phyloP scores from a whole-genome alignment of 1,139 yeast genomes.

The Taphrina populina region DNA sequence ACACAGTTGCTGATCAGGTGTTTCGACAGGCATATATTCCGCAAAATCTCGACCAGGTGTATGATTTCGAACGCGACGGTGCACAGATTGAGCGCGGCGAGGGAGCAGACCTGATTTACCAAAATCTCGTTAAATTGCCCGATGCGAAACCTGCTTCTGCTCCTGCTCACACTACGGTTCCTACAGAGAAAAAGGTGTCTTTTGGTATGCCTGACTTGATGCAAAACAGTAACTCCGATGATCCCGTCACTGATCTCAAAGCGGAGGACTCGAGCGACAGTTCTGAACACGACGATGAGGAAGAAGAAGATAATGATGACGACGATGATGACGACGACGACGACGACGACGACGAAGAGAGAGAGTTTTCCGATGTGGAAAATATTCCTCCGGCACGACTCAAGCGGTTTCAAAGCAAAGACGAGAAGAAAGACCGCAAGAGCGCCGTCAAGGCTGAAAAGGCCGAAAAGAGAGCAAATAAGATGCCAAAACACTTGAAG shows the following conservation, averaged over 20 bases:
- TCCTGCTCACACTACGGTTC: slow-evolving; percentile 39
- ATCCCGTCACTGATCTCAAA: slow-evolving; percentile 37
- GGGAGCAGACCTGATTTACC: slow-evolving; percentile 64
- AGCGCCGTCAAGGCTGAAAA: slow-evolving; percentile 78
- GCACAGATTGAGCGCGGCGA: slow-evolving; percentile 78
- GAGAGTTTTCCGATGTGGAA: slow-evolving; percentile 41
- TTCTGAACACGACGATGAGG: slow-evolving; percentile 43
- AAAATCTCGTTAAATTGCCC: slow-evolving; percentile 43
- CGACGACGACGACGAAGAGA: slow-evolving; percentile 47
- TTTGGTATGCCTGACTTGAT: slow-evolving; percentile 36
- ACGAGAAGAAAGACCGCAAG: slow-evolving; percentile 81
- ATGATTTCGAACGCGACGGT: slow-evolving; percentile 74
- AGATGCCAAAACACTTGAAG: slow-evolving; percentile 88
- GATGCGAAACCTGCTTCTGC: slow-evolving; percentile 1
- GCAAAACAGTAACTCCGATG: slow-evolving; percentile 40
- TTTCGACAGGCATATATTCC: slow-evolving; percentile 86
- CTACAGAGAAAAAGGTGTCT: slow-evolving; percentile 41
- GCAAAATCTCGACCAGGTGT: slow-evolving; percentile 54
- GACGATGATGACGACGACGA: slow-evolving; percentile 47
- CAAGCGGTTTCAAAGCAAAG: slow-evolving; percentile 62
- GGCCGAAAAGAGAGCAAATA: slow-evolving; percentile 82
- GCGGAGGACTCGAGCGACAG: slow-evolving; percentile 33
- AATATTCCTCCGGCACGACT: slow-evolving; percentile 44
- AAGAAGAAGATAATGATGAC: slow-evolving; percentile 46
- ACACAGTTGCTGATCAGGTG: slow-evolving; percentile 51